Evolutionary conservation across 2,329 filamentous ascomycete species (phyloP).

Genomic region (Verticillium longisporum): DNA sequence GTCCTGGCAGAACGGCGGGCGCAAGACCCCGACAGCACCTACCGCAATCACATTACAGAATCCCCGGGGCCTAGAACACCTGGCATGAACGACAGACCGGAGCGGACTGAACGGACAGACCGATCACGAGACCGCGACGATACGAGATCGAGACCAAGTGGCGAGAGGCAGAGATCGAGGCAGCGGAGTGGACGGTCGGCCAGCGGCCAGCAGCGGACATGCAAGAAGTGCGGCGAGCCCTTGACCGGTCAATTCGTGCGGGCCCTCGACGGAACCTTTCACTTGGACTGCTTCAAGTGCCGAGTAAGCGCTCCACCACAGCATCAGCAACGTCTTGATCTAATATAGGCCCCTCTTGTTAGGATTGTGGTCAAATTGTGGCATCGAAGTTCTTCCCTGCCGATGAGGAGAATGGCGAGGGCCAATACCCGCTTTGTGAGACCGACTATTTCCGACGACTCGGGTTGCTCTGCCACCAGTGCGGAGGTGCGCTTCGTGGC

Average conservation of each 20-base stretch:
- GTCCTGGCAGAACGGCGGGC: slow-evolving; percentile 28
- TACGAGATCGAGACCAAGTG: slow-evolving; percentile 45
- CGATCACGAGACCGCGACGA: slow-evolving; percentile 27
- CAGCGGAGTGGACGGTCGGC: slow-evolving; percentile 45
- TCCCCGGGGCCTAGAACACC: slow-evolving; percentile 23
- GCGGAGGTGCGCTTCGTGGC: slow-evolving; percentile 84
- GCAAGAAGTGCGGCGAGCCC: slow-evolving; percentile 82
- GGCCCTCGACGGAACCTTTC: slow-evolving; percentile 87
- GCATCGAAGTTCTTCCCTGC: slow-evolving; percentile 99
- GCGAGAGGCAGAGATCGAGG: slow-evolving; percentile 51
- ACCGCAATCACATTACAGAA: slow-evolving; percentile 24
- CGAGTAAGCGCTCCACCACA: slow-evolving; percentile 48
- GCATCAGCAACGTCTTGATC: not conserved
- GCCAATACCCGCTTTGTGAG: slow-evolving; percentile 93
- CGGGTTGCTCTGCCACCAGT: slow-evolving; percentile 84
- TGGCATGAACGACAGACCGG: slow-evolving; percentile 10
- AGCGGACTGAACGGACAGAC: slow-evolving; percentile 16
- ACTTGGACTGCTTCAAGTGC: slow-evolving; percentile 97
- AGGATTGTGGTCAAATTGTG: slow-evolving; percentile 97
- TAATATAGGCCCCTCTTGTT: slow-evolving; percentile 8
- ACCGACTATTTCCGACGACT: slow-evolving; percentile 95
- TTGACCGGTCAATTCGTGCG: slow-evolving; percentile 95
- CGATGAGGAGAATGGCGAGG: slow-evolving; percentile 77
- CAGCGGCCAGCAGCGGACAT: slow-evolving; percentile 57
- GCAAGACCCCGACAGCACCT: slow-evolving; percentile 26